Percentiles rank a stretch among this genome's conserved stretches.
Evolutionary conservation across 2,329 filamentous ascomycete species (phyloP).

Genomic region (Diaporthe humulicola): DNA sequence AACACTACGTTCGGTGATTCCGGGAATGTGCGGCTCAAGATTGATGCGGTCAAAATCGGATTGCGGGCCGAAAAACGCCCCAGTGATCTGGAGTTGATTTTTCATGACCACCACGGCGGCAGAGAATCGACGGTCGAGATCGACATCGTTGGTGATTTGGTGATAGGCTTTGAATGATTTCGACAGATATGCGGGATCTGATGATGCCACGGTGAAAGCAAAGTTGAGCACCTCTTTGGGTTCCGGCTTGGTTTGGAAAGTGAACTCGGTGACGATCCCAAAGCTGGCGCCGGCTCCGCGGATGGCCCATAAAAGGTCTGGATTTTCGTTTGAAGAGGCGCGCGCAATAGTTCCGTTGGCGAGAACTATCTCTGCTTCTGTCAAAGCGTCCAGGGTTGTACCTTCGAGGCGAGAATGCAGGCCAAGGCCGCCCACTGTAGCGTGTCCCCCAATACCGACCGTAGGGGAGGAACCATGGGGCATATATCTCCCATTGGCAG

Average conservation of each 20-base stretch:
- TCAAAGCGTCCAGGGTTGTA: background rate
- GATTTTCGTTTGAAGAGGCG: slow-evolving; percentile 42
- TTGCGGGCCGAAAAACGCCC: background rate
- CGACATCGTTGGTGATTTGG: background rate
- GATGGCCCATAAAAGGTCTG: slow-evolving; percentile 57
- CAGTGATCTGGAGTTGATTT: background rate
- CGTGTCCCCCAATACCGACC: background rate
- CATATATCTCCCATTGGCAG: background rate
- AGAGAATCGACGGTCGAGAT: slow-evolving; percentile 1
- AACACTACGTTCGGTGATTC: background rate
- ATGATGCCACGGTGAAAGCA: background rate
- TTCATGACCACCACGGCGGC: background rate
- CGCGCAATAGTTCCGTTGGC: background rate
- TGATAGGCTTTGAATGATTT: background rate
- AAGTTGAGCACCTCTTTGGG: background rate
- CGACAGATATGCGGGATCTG: background rate
- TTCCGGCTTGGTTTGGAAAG: background rate
- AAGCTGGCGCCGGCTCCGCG: slow-evolving; percentile 58
- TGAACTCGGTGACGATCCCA: slow-evolving; percentile 53
- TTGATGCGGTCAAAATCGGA: background rate
- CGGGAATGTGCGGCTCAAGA: background rate
- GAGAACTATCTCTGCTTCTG: background rate
- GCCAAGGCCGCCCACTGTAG: background rate
- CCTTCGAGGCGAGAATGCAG: background rate
- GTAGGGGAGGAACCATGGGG: background rate